Evolutionary conservation across 805 yeast species (phyloP).

Genomic region (Saturnispora kantuleensis): DNA sequence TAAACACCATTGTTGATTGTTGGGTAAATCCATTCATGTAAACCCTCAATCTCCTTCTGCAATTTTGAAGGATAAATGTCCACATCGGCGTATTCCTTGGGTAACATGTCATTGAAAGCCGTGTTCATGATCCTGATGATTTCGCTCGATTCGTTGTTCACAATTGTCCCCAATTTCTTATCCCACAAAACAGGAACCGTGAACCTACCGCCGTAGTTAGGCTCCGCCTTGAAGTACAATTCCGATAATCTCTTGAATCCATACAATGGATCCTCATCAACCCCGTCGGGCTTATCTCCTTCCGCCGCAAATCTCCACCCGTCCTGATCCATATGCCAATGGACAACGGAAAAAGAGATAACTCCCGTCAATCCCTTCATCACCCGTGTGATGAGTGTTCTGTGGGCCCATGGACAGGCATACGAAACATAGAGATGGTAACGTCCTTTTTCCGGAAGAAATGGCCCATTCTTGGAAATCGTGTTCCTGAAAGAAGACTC

Average conservation of each 20-base stretch:
- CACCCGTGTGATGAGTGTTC: constrained; percentile 63
- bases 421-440: constrained; percentile 80
- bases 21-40: constrained; percentile 77
- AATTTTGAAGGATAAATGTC: constrained; percentile 55
- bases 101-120: constrained; percentile 55
- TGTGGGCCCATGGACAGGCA: constrained; percentile 97
- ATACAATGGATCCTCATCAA: constrained; percentile 52
- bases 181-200: constrained; percentile 96
- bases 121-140: constrained; percentile 76
- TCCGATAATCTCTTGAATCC: constrained; percentile 54
- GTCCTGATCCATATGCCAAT: constrained; percentile 77
- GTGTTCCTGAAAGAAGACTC: constrained; percentile 48
- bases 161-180: constrained; percentile 69
- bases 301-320: constrained; percentile 75
- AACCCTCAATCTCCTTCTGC: constrained; percentile 53
- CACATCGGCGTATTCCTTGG: constrained; percentile 36
- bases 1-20: constrained; percentile 88
- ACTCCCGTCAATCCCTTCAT: constrained; percentile 63
- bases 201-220: constrained; percentile 69
- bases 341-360: constrained; percentile 69
- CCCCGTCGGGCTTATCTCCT: constrained; percentile 36
- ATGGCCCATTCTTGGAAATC: constrained; percentile 47
- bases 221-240: constrained; percentile 64
- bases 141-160: constrained; percentile 85
- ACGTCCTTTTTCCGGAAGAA: constrained; percentile 68